phyloP scores from a whole-genome alignment of 2,329 filamentous ascomycete species.

The Beauveria sp. region DNA sequence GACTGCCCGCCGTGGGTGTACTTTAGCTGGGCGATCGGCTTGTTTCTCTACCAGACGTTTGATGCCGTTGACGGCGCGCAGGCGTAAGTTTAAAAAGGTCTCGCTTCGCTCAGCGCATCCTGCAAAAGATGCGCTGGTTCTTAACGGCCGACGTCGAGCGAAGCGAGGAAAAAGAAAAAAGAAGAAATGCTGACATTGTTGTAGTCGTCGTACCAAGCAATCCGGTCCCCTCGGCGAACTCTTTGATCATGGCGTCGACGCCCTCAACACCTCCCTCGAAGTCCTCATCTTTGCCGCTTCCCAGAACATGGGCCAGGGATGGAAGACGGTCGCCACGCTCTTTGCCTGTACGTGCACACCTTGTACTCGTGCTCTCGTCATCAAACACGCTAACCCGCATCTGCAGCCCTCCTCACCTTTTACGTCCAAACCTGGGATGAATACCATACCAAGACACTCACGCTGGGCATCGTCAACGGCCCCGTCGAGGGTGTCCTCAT shows the following conservation, averaged over 20 bases:
- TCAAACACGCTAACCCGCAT: slow-evolving; percentile 9
- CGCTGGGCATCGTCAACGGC: slow-evolving; percentile 83
- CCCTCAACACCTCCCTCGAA: slow-evolving; percentile 90
- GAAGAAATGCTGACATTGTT: not conserved
- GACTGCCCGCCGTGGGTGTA: slow-evolving; percentile 96
- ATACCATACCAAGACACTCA: slow-evolving; percentile 95
- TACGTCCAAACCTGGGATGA: slow-evolving; percentile 99
- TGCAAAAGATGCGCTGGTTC: not conserved
- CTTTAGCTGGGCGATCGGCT: slow-evolving; percentile 76
- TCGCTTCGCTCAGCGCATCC: slow-evolving; percentile 1
- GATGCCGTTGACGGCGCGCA: slow-evolving; percentile 94
- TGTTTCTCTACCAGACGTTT: slow-evolving; percentile 97
- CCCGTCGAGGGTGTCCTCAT: slow-evolving; percentile 92
- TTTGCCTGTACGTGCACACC: slow-evolving; percentile 62
- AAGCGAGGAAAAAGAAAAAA: not conserved
- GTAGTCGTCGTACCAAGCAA: slow-evolving; percentile 75
- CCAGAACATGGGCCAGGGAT: slow-evolving; percentile 88
- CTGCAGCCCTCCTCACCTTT: slow-evolving; percentile 79
- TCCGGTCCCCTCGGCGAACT: slow-evolving; percentile 91
- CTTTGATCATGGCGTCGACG: slow-evolving; percentile 96
- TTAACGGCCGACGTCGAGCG: not conserved
- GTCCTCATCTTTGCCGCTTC: slow-evolving; percentile 84
- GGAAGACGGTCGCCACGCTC: slow-evolving; percentile 75
- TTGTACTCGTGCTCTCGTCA: not conserved
- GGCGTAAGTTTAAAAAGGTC: slow-evolving; percentile 53